Base-by-base conservation (phyloP, 2,329 filamentous ascomycete genomes). In the Hymenoscyphus infarciens region DNA sequence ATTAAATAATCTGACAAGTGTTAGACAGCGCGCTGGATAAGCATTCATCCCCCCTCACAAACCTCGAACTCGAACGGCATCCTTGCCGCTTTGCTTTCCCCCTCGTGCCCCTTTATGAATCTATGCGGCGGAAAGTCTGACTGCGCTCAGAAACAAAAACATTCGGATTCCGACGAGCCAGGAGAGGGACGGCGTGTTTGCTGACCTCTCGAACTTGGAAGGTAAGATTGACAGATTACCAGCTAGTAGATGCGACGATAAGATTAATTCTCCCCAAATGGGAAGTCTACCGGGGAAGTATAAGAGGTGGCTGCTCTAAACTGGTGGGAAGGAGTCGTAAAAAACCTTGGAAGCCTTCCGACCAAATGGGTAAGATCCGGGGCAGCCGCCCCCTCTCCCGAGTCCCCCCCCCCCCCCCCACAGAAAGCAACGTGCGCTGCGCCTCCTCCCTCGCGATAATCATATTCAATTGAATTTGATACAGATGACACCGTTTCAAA, bases 161-260 rank as follows among this genome's bases (percentile, higher is more conserved):
- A 22, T 22, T 22, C 42, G 42, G 42, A 49, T 49, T 49, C 19
- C 19, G 42, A 49, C 42, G 42, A 49, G 42, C 25, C 42, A 49
- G n/a, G 19, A 49, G 19, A 22, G 42, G n/a, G 42, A 49, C 13
- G n/a, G 10, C 7, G 19, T 42, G 15, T 16, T 16, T n/a, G 42
- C 42, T 49, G n/a, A 22, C 42, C n/a, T 49, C 42, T 22, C 42
- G 42, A 49, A 49, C 42, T 49, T 49, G 42, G 42, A 19, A 49
- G 42, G 42, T 49, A 49, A 10, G 1, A 22, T 19, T 49, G n/a
- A 3, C n/a, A 22, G 19, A 31, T 31, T 31, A 31, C 29, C 29
- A 31, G 29, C 29, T 8, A 22, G 3, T 19, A 49, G 7, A 49
- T 22, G 42, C 42, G 42, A 49, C 19, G 8, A 22, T 22, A 25